These are phyloP conservation scores for Cordyceps farinosa DNA, from an alignment of 2,329 filamentous ascomycete species.

Conservation along the genomic window DNA sequence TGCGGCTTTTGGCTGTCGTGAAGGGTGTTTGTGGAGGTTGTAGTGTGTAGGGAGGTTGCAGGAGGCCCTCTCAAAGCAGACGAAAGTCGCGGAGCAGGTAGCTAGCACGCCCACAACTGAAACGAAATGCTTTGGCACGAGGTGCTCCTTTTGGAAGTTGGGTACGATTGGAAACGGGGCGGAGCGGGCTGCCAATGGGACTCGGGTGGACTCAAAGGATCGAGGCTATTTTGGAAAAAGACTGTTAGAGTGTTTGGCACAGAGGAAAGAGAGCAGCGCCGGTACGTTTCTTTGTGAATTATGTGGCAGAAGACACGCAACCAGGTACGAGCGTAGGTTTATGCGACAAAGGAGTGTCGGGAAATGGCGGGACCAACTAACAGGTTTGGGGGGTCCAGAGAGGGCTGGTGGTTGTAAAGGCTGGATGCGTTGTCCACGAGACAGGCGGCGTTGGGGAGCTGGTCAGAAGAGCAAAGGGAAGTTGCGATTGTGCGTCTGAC, in stretches of 20 bases:
- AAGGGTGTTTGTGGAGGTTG: not conserved
- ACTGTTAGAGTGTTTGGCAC: not conserved
- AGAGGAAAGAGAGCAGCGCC: not conserved
- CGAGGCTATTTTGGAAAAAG: not conserved
- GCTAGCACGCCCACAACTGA: not conserved
- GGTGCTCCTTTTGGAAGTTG: not conserved
- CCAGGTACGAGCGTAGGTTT: not conserved
- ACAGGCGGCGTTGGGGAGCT: not conserved
- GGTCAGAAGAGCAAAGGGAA: not conserved
- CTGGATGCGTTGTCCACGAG: not conserved
- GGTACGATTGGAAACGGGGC: not conserved
- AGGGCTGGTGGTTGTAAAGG: not conserved
- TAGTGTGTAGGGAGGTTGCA: not conserved
- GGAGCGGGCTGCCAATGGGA: not conserved
- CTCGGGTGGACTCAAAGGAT: not conserved
- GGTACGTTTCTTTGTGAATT: not conserved
- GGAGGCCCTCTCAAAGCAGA: not conserved
- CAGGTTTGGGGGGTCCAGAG: not conserved
- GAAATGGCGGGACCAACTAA: constrained; percentile 1
- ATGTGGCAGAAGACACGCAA: not conserved
- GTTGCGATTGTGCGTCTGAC: not conserved
- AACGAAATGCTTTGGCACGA: not conserved
- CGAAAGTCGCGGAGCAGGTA: not conserved
- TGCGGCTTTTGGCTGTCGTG: not conserved
- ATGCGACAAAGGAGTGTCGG: not conserved